Evolutionary conservation across 768 basidiomycete species (phyloP), one percentile per base, ranked within the genome.

Genomic region (Auriculariales sp.): DNA sequence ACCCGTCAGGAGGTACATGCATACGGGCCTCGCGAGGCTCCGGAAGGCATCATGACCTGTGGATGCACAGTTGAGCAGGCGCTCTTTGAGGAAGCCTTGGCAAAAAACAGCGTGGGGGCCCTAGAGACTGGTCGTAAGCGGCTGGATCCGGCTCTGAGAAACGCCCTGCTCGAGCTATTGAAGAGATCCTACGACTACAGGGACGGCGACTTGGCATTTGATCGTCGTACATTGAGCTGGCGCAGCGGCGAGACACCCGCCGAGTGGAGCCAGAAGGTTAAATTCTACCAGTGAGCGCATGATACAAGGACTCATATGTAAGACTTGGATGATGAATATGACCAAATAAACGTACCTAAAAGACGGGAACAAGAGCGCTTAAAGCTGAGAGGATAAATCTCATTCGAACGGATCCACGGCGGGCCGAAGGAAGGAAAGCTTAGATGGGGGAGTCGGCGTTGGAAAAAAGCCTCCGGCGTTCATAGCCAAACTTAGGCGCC

Each of bases 61-160:
- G 87, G 88, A 4, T 91, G 87, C 68, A 81, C 83, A 4, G 77
- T 72, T 59, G 84, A 87, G 39, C 79, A 90, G 64, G 87, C 87
- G 3, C 75, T 91, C 6, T 91, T 91, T 59, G 87, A 90, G 59
- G 87, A 90, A 65, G 83, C 80, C 58, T 71, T 91, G 6, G 62
- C 86, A 10, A 77, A 85, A 19, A 85, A 90, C 53, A 72, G 70
- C 4, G 84, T 91, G 14, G 87, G 87, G 22, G 80, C 81, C 60
- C 90, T 88, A 57, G 77, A 77, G 53, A 88, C 87, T 0, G 12
- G 22, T 12, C 79, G 64, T 50, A 87, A 90, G 47, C 80, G 87
- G 58, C 90, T 91, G 87, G 87, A 91, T 58, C 87, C 87, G 9
- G 85, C 82, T 30, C 67, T 91, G 52, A 75, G 87, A 32, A 89